Percentiles rank a stretch among this genome's conserved stretches.
Conservation (phyloP, 148 eudicot species). For the Heliamphora exappendiculata region DNA sequence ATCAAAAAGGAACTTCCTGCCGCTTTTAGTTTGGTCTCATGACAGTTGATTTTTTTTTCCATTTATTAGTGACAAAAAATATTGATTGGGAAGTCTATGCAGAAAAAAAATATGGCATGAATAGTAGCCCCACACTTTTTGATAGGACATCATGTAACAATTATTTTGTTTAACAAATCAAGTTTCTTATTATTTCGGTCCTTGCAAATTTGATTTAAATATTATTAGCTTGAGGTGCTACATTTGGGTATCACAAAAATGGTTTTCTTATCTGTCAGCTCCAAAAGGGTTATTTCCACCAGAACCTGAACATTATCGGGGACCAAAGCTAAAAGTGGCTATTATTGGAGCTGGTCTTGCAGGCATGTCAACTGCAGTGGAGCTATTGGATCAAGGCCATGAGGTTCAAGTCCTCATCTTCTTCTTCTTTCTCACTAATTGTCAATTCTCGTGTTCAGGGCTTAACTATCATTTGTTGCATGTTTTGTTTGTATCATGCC, state of each 20-base stretch:
- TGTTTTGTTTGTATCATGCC: not conserved
- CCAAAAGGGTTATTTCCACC: conserved; percentile 97
- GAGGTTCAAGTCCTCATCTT: conserved; percentile 50
- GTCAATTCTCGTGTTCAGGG: not conserved
- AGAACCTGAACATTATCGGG: conserved; percentile 76
- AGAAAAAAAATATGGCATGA: not conserved
- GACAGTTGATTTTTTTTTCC: not conserved
- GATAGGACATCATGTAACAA: not conserved
- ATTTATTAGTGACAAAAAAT: not conserved
- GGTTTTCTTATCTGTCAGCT: conserved; percentile 47
- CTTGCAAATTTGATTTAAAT: not conserved
- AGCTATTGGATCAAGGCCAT: conserved; percentile 98
- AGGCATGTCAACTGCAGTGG: conserved; percentile 99
- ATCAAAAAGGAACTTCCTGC: not conserved
- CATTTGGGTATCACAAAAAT: not conserved
- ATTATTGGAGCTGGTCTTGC: conserved; percentile 98
- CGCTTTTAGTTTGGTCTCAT: not conserved
- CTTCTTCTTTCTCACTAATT: conserved; percentile 2
- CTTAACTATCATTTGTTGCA: not conserved
- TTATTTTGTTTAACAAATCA: not conserved
- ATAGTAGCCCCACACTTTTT: not conserved
- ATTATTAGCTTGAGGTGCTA: not conserved
- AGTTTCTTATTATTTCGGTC: not conserved
- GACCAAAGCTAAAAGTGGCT: conserved; percentile 96
- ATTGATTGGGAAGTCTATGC: not conserved